phyloP scores from a whole-genome alignment of 768 basidiomycete species.

The Tulasnella sp. region DNA sequence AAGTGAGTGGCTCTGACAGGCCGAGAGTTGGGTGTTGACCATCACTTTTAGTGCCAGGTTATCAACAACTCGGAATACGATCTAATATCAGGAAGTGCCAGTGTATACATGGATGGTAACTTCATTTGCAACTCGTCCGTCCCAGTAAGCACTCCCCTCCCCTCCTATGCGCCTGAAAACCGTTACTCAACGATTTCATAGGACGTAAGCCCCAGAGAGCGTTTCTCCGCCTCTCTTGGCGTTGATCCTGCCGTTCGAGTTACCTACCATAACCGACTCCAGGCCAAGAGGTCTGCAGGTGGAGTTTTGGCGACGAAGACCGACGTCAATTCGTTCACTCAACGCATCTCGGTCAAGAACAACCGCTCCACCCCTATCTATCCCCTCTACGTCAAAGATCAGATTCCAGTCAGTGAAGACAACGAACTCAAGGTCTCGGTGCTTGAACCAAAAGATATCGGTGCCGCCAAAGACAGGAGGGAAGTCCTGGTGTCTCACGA shows the following conservation, averaged over 20 bases:
- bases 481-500: background rate
- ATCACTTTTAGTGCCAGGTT: slow-evolving; percentile 10
- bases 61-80: slow-evolving; percentile 12
- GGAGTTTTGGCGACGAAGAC: slow-evolving; percentile 9
- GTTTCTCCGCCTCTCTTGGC: slow-evolving; percentile 18
- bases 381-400: slow-evolving; percentile 14
- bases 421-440: slow-evolving; percentile 15
- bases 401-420: slow-evolving; percentile 18
- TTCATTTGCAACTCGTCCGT: slow-evolving; percentile 19
- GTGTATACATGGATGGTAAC: slow-evolving; percentile 19
- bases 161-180: background rate
- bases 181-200: background rate
- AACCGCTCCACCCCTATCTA: background rate
- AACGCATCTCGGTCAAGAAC: slow-evolving; percentile 18
- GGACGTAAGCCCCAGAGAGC: slow-evolving; percentile 13
- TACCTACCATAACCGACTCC: slow-evolving; percentile 16
- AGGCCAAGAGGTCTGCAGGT: background rate
- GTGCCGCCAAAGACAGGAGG: background rate
- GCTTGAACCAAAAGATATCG: slow-evolving; percentile 9
- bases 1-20: background rate
- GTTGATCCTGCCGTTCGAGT: slow-evolving; percentile 19
- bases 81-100: slow-evolving; percentile 14
- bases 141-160: slow-evolving; percentile 1
- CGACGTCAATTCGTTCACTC: slow-evolving; percentile 13
- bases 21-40: background rate